phyloP scores from a whole-genome alignment of 306 rosid genomes.

The Dicorynia guianensis region DNA sequence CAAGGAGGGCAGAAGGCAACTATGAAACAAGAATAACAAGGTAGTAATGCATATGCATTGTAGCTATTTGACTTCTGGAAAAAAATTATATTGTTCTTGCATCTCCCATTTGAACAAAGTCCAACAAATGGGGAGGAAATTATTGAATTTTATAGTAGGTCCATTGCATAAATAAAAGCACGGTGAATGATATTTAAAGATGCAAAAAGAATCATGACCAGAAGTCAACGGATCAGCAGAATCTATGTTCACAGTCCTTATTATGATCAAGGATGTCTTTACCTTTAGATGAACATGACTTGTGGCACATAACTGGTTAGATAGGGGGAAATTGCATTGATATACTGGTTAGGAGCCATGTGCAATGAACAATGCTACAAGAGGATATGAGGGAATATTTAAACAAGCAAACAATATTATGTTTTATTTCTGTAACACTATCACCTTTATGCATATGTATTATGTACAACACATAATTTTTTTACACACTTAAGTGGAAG shows the following conservation, averaged over 20 bases:
- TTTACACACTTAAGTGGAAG: no score
- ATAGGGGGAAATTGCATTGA: not conserved
- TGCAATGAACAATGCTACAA: no score
- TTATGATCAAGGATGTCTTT: not conserved
- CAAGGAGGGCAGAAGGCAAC: not conserved
- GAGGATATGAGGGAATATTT: no score
- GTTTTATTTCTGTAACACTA: no score
- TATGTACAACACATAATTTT: no score
- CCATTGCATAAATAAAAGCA: not conserved
- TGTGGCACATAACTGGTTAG: not conserved
- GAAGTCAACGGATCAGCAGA: not conserved
- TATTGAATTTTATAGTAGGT: not conserved
- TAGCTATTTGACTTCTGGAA: not conserved
- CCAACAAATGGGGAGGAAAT: not conserved
- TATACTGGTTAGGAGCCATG: not conserved
- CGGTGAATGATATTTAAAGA: not conserved
- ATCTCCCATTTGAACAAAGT: not conserved
- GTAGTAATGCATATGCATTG: not conserved
- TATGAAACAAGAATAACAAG: slow-evolving; percentile 19
- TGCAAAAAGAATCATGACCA: not conserved
- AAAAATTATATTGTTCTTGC: not conserved
- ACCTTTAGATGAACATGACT: not conserved
- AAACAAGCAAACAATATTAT: no score
- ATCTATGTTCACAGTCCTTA: not conserved
- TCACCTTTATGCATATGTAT: no score